Base-by-base conservation (phyloP, 805 yeast species). In the Metahyphopichia silvanorum region DNA sequence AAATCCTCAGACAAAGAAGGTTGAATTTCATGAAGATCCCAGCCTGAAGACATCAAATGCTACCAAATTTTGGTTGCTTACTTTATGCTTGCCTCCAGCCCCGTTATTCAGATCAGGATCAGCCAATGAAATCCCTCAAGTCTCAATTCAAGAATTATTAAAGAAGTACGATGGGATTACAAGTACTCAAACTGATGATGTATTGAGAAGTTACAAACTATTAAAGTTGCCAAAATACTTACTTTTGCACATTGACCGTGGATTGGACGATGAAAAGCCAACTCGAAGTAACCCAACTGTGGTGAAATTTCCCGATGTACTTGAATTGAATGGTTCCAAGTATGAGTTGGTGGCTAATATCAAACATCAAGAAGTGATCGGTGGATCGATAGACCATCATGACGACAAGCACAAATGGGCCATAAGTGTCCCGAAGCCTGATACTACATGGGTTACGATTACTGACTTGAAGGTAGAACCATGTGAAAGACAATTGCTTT, bases 31-130 rank as follows among this genome's bases (percentile, higher is more conserved):
- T 13, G 39, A 33, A 4, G 41, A 44, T 21, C 35, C 34, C 7
- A 21, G 26, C 2, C 22, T 18, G 11, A 6, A 25, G 4, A 21
- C 23, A n/a, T 28, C 29, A 4, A 16, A 16, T 5, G 16, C 9
- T 2, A 27, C 29, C 34, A 53, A 47, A 28, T 82, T 77, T 44
- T 70, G 82, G 75, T 44, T 71, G 12, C 46, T 86, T 9, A 57
- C 81, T 0, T 50, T 86, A n/a, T 77, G 73, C 31, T 52, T 82
- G 13, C 91, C 93, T 0, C 62, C 73, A 1, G 53, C 53, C 7
- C 77, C 88, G 0, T 43, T 79, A 7, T 20, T 77, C 81, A 47
- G 21, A 39, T 5, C 36, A 33, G 14, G 18, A 9, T 7, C 11
- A 11, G 9, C 14, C 9, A 27, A 22, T 6, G 64, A 65, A 21